These are phyloP conservation scores for Pezizomycotina sp. DNA, from an alignment of 2,329 filamentous ascomycete genomes.

Conservation along the genomic window DNA sequence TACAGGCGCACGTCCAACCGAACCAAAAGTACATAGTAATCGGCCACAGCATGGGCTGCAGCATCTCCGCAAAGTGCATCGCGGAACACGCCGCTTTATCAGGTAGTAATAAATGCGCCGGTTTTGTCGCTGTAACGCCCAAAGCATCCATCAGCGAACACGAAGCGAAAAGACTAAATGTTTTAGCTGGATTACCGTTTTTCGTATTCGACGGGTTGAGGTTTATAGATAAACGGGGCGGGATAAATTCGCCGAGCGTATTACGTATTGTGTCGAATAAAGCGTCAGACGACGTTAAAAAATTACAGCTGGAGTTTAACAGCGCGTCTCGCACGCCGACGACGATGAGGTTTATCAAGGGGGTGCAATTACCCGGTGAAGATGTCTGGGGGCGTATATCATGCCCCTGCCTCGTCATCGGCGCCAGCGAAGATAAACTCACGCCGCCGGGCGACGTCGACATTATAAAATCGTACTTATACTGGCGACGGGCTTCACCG, in stretches of 20 bases:
- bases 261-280: conserved; percentile 54
- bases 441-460: conserved; percentile 55
- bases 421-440: conserved; percentile 58
- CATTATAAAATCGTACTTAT: conserved; percentile 39
- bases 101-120: conserved; percentile 31
- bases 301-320: conserved; percentile 59
- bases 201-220: conserved; percentile 62
- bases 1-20: conserved; percentile 49
- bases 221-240: conserved; percentile 62
- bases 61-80: conserved; percentile 45
- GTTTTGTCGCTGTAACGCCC: conserved; percentile 69
- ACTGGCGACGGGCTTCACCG: conserved; percentile 5
- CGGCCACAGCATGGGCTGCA: conserved; percentile 81
- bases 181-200: conserved; percentile 40
- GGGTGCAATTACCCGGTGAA: conserved; percentile 45
- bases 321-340: conserved; percentile 66
- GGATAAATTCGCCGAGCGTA: conserved; percentile 61
- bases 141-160: conserved; percentile 46
- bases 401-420: conserved; percentile 62
- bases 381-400: conserved; percentile 54
- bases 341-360: conserved; percentile 65
- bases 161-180: conserved; percentile 28
- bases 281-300: conserved; percentile 48
- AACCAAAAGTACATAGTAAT: conserved; percentile 62
- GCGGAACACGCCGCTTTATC: conserved; percentile 11